Evolutionary conservation across 441 rosid genomes (phyloP).

Genomic region (Brassica hybrid): DNA sequence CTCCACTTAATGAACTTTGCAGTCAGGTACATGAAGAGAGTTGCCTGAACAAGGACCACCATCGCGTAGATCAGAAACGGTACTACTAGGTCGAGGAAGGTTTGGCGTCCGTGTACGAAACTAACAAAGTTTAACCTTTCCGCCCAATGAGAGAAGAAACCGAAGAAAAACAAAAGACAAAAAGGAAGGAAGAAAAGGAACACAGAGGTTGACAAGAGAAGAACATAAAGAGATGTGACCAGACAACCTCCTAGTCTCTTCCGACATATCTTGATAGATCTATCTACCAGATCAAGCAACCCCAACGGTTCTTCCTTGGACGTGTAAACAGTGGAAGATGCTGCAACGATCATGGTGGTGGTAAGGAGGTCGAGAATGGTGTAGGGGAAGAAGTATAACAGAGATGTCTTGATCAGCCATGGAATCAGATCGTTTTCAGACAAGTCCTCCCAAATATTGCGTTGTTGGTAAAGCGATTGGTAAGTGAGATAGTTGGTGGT

Average conservation of each 20-base stretch:
- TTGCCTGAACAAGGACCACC: conserved; percentile 15
- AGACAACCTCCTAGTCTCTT: conserved; percentile 44
- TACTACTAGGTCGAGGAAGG: background rate
- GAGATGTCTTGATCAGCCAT: conserved; percentile 33
- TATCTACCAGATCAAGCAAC: conserved; percentile 21
- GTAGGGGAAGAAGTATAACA: conserved; percentile 45
- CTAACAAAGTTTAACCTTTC: conserved; percentile 3
- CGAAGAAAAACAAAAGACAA: conserved; percentile 41
- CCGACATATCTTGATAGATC: conserved; percentile 18
- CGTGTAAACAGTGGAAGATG: conserved; percentile 37
- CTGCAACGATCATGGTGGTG: conserved; percentile 37
- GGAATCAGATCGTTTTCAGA: conserved; percentile 17
- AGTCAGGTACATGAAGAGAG: conserved; percentile 27
- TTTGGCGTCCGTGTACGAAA: background rate
- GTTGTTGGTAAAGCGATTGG: background rate
- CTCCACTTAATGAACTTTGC: conserved; percentile 48
- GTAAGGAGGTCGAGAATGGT: conserved; percentile 44
- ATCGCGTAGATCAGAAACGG: conserved; percentile 1
- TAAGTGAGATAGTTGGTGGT: background rate
- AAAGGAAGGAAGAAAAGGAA: conserved; percentile 40
- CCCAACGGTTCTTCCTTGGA: conserved; percentile 22
- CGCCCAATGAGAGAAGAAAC: conserved; percentile 38
- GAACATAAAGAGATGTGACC: conserved; percentile 42
- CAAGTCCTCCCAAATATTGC: conserved; percentile 9
- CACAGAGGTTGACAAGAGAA: conserved; percentile 40